Evolutionary conservation across 2,329 filamentous ascomycete genomes (phyloP).

Genomic region (Xylaria sp.): DNA sequence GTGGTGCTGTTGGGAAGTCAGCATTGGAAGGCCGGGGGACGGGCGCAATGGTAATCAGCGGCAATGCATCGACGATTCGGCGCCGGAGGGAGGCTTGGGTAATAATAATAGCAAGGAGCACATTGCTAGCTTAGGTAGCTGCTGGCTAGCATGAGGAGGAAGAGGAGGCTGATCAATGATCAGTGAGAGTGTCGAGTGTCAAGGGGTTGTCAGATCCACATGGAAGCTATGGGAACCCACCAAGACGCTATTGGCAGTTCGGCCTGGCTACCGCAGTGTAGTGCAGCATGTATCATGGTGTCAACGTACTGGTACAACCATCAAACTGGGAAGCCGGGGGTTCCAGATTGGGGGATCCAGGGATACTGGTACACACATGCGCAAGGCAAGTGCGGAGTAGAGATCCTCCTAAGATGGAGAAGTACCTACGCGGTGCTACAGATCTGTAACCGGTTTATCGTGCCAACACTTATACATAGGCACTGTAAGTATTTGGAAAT

Average conservation of each 20-base stretch:
- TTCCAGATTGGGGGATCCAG: no score
- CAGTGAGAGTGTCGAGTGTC: constrained; percentile 24
- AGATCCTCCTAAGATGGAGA: not conserved
- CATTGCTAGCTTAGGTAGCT: constrained; percentile 5
- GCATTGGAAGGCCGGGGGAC: constrained; percentile 34
- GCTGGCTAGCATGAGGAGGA: constrained; percentile 24
- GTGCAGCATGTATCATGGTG: not conserved
- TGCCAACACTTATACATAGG: not conserved
- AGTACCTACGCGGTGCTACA: not conserved
- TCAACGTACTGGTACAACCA: constrained; percentile 2
- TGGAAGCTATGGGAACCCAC: constrained; percentile 30
- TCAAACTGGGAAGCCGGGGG: not conserved
- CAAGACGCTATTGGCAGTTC: constrained; percentile 18
- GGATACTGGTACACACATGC: not conserved
- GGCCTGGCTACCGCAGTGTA: not conserved
- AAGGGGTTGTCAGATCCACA: constrained; percentile 36
- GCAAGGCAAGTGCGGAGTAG: not conserved
- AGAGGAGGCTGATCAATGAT: constrained; percentile 31
- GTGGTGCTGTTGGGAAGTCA: constrained; percentile 32
- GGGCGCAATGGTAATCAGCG: constrained; percentile 31
- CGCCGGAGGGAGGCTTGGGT: constrained; percentile 18
- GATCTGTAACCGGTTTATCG: constrained; percentile 1
- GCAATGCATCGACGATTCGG: constrained; percentile 30
- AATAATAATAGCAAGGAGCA: constrained; percentile 22
- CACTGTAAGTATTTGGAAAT: not conserved